phyloP scores from a whole-genome alignment of 2,329 filamentous ascomycete species.

The Exophiala calicioides region DNA sequence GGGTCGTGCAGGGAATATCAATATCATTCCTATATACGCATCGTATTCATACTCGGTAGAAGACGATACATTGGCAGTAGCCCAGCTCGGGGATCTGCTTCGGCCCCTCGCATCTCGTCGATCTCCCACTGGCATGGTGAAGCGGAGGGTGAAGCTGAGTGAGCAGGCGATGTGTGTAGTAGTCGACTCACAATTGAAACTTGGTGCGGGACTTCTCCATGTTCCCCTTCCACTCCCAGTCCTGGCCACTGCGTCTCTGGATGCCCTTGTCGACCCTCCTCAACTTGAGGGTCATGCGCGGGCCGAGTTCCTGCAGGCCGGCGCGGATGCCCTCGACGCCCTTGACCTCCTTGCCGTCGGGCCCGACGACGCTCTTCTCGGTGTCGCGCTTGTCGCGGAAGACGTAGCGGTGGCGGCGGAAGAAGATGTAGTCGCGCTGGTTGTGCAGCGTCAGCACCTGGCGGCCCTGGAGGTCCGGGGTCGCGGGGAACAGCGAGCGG shows the following conservation, averaged over 20 bases:
- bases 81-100: no score
- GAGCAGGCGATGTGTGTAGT: no score
- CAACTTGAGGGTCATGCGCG: slow-evolving; percentile 80
- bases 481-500: slow-evolving; percentile 73
- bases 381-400: slow-evolving; percentile 85
- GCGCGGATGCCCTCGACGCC: slow-evolving; percentile 84
- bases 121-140: no score
- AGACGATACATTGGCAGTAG: no score
- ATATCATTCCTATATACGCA: no score
- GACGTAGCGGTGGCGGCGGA: slow-evolving; percentile 85
- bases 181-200: slow-evolving; percentile 72
- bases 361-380: slow-evolving; percentile 80
- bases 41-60: no score
- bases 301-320: slow-evolving; percentile 87
- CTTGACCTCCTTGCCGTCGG: slow-evolving; percentile 79
- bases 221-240: slow-evolving; percentile 95
- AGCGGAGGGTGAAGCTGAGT: no score
- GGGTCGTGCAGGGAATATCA: no score
- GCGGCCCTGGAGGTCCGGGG: slow-evolving; percentile 79
- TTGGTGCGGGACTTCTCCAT: slow-evolving; percentile 94
- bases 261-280: slow-evolving; percentile 90
- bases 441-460: slow-evolving; percentile 94
- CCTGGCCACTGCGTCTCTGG: slow-evolving; percentile 70
- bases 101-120: no score
- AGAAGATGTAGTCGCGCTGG: slow-evolving; percentile 93